phyloP scores from a whole-genome alignment of 2,329 filamentous ascomycete species.

The Hymenotorrendiella dingleyae region DNA sequence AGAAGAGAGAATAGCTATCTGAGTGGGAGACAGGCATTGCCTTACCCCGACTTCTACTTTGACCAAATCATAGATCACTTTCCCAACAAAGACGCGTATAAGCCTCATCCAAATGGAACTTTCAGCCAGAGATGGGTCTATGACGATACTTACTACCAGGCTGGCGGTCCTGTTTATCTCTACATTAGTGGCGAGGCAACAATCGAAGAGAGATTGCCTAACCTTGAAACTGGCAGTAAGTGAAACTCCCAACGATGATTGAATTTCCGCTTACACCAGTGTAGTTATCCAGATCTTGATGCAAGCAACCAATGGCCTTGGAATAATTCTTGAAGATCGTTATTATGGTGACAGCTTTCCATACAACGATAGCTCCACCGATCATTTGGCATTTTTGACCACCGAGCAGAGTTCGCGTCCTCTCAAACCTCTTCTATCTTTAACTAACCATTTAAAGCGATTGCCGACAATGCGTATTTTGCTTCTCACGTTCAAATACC shows the following conservation, averaged over 20 bases:
- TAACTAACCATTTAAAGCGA: constrained; percentile 24
- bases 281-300: constrained; percentile 46
- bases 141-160: constrained; percentile 46
- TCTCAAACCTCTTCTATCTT: not conserved
- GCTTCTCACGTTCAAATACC: constrained; percentile 41
- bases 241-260: constrained; percentile 16
- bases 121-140: constrained; percentile 52
- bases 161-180: constrained; percentile 45
- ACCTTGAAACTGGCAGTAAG: constrained; percentile 35
- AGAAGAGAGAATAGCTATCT: constrained; percentile 1
- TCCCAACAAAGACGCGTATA: constrained; percentile 35
- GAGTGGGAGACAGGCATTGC: constrained; percentile 5
- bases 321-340: constrained; percentile 47
- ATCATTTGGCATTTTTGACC: constrained; percentile 43
- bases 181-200: constrained; percentile 42
- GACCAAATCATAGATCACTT: constrained; percentile 40
- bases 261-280: constrained; percentile 19
- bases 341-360: constrained; percentile 46
- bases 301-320: constrained; percentile 46
- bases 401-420: constrained; percentile 39
- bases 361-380: constrained; percentile 41
- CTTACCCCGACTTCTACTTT: constrained; percentile 13
- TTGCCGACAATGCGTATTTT: constrained; percentile 47
- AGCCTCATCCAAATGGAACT: constrained; percentile 39
- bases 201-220: constrained; percentile 34